phyloP scores from a whole-genome alignment of 345 rosid species.

The Eucalyptus brandiana region DNA sequence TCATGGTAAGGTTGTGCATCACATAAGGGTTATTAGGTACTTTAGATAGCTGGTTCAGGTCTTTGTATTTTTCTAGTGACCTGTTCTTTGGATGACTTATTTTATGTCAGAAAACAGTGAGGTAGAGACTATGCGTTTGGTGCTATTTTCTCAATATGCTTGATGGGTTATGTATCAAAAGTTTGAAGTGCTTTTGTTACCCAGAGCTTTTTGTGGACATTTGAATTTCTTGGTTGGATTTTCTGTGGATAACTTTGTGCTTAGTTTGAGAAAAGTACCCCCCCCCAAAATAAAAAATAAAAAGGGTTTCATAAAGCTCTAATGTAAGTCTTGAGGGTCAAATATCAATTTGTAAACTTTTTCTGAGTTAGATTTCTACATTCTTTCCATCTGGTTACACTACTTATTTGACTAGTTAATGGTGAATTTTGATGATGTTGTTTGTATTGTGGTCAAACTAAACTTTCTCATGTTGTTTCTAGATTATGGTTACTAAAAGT shows the following conservation, averaged over 20 bases:
- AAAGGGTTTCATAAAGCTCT: neutral
- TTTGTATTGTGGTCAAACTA: neutral
- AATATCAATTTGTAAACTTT: neutral
- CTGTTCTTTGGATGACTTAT: neutral
- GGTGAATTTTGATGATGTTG: neutral
- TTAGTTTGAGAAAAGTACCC: neutral
- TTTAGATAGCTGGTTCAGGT: neutral
- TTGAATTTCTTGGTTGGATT: neutral
- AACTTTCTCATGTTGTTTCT: neutral
- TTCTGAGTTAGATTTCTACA: neutral
- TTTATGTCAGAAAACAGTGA: neutral
- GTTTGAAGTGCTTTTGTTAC: neutral
- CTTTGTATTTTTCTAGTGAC: neutral
- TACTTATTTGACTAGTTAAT: neutral
- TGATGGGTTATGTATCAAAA: neutral
- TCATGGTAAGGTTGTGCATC: neutral
- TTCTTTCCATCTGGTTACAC: neutral
- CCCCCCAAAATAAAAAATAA: neutral
- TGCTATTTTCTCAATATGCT: neutral
- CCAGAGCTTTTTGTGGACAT: neutral
- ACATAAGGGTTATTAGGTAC: neutral
- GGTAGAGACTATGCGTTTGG: neutral
- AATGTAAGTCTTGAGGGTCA: neutral
- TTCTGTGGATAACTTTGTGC: neutral
- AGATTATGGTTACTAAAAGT: neutral